Base-by-base conservation (phyloP, 2,329 filamentous ascomycete species). In the Pseudodiploospora longispora region DNA sequence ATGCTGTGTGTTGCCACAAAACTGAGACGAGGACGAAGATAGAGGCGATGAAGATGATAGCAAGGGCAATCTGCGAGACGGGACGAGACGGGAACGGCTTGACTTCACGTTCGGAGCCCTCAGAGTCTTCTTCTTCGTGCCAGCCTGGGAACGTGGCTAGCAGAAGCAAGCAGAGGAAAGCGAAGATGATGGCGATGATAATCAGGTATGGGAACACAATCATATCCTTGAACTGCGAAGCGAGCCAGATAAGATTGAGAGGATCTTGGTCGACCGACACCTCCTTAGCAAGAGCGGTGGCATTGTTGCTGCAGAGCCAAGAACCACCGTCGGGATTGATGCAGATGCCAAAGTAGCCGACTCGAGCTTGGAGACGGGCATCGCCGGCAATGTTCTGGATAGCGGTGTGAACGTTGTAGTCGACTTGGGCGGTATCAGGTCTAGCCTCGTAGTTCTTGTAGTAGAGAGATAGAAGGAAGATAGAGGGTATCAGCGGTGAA, bases 391-490 rank as follows among this genome's bases (percentile, higher is more conserved):
- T 94, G 67, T 93, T 94, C 49, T 82, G 77, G 55, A 97, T 93
- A 46, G 89, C 87, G 10, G 81, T 80, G 50, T 87, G 84, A 47
- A 93, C 85, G 47, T 85, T 87, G 49, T 94, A 95, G 63, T 95
- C 83, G 54, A 95, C 89, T 69, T 97, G 91, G 7, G 91, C 78
- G 5, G 88, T 86, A 55, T 87, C 82, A 54, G 91, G 91, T 29
- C 78, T 72, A 3, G 93, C 87, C 19, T 82, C 80, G 69, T 96
- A 96, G 50, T 78, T 74, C 63, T 95, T 73, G 72, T 96, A 98
- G 78, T 95, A 97, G 58, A 98, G 80, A n/a, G 90, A 95, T 53
- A 98, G 87, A 55, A 98, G 81, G 76, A 96, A 98, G 67, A 98
- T 97, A 61, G 83, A 82, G 28, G 93, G 93, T 56, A 98, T 96